Evolutionary conservation across 352 stramenopile genomes (phyloP), one percentile per base, ranked within the genome.

Genomic region (Phytophthora foliorum): DNA sequence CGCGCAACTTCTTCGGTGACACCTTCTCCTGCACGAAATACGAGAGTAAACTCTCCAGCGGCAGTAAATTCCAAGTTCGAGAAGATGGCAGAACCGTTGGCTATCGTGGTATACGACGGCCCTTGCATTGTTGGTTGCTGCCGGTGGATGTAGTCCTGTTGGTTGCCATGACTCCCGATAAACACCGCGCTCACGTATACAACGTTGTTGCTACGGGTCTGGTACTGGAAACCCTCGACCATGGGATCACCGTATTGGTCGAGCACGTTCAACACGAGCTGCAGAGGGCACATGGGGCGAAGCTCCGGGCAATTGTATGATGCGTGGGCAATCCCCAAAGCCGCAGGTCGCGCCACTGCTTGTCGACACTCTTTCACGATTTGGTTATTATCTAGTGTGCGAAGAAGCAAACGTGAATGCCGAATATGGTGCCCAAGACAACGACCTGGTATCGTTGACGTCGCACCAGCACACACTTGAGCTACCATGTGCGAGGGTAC

Each of bases 191-290:
- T 63, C 7, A 90, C 39, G 31, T 78, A 77, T 9, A 74, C 54
- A 46, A 61, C 42, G 48, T n/a, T 36, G 17, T 11, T 56, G 3
- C 27, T 27, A 9, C 19, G 9, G 6, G 8, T 4, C 17, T 45
- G 39, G 1, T 58, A 17, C 44, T 44, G 9, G 24, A 69, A 56
- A 64, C 54, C 14, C 3, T 60, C 63, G 17, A 60, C 21, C 67
- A 91, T 81, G 3, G 72, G 52, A 45, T 81, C 62, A 27, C 73
- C 75, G 24, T 88, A 93, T 68, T 93, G 85, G 55, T 91, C 80
- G 7, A 88, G 41, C 11, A 88, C 67, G 14, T 74, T 69, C 14
- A 87, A 6, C 24, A 71, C 60, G 17, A 91, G 53, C 14, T 64
- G 66, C 27, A 90, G 42, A 2, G 63, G 56, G 46, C 83, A 93